These are phyloP conservation scores for Dioscorea alata DNA, from an alignment of 106 monocot species.

Conservation along the genomic window DNA sequence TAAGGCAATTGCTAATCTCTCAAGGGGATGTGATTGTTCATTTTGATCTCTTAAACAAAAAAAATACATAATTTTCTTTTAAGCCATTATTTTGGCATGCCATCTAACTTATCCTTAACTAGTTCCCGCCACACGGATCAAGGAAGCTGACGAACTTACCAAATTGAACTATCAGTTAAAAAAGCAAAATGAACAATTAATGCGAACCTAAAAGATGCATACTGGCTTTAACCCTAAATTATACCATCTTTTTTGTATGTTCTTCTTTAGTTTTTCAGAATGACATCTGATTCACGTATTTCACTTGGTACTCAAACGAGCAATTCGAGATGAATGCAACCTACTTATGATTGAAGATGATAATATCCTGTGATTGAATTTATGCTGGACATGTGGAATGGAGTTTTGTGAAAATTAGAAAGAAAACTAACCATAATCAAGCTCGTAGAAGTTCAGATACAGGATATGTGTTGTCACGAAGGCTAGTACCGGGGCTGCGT, in stretches of 20 bases:
- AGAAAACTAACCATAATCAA: constrained; percentile 72
- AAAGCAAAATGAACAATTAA: too few species aligned
- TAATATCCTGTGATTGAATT: neutral
- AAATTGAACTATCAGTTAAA: too few species aligned
- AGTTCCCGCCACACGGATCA: too few species aligned
- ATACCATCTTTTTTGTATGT: neutral
- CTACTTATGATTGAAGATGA: neutral
- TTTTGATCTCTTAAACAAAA: too few species aligned
- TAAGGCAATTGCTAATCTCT: too few species aligned
- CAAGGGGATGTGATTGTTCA: too few species aligned
- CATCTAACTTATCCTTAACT: too few species aligned
- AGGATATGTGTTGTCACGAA: constrained; percentile 92
- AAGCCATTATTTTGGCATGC: neutral
- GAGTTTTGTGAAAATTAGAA: neutral
- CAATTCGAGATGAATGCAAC: neutral
- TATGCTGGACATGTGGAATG: too few species aligned
- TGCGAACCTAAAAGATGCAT: too few species aligned
- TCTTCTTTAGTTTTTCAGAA: neutral
- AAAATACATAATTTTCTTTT: neutral
- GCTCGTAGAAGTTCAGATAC: constrained; percentile 86
- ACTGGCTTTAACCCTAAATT: too few species aligned
- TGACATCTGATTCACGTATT: neutral
- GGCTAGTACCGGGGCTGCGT: constrained; percentile 80
- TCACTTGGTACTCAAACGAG: neutral
- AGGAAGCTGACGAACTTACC: too few species aligned